phyloP scores from a whole-genome alignment of 2,329 filamentous ascomycete species.

The Zymoseptoria brevis region DNA sequence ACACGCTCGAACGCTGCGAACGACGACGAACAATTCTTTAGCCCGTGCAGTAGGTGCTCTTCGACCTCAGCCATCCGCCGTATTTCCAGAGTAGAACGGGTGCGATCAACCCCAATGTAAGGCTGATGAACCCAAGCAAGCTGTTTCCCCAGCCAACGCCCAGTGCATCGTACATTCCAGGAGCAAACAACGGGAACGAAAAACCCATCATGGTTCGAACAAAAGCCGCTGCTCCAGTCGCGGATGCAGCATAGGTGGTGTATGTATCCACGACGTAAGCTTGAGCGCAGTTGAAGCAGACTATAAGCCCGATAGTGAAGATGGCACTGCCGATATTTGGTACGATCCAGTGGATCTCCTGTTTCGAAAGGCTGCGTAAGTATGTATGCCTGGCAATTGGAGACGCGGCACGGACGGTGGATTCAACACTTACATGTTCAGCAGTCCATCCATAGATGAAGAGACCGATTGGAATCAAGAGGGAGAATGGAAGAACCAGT shows the following conservation, averaged over 20 bases:
- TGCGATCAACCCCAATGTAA: conserved; percentile 11
- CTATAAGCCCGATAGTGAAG: conserved; percentile 16
- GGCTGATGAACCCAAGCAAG: conserved; percentile 15
- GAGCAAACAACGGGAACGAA: conserved; percentile 44
- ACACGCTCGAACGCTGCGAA: background rate
- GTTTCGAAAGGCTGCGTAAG: background rate
- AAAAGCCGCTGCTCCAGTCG: conserved; percentile 42
- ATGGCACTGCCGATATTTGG: conserved; percentile 20
- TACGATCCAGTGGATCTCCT: conserved; percentile 19
- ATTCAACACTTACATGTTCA: background rate
- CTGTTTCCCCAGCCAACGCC: conserved; percentile 34
- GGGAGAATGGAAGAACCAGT: conserved; percentile 42
- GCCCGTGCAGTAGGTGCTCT: conserved; percentile 17
- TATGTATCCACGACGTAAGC: conserved; percentile 42
- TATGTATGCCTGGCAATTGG: background rate
- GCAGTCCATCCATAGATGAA: conserved; percentile 23
- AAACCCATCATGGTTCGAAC: conserved; percentile 41
- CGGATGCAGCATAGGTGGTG: conserved; percentile 41
- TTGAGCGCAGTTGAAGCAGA: conserved; percentile 18
- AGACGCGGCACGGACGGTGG: background rate
- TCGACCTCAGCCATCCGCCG: conserved; percentile 12
- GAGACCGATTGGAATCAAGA: conserved; percentile 19
- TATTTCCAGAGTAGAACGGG: conserved; percentile 19
- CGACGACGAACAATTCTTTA: background rate
- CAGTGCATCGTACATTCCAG: conserved; percentile 32